Evolutionary conservation across 768 basidiomycete genomes (phyloP).

Genomic region (Chiua virens): DNA sequence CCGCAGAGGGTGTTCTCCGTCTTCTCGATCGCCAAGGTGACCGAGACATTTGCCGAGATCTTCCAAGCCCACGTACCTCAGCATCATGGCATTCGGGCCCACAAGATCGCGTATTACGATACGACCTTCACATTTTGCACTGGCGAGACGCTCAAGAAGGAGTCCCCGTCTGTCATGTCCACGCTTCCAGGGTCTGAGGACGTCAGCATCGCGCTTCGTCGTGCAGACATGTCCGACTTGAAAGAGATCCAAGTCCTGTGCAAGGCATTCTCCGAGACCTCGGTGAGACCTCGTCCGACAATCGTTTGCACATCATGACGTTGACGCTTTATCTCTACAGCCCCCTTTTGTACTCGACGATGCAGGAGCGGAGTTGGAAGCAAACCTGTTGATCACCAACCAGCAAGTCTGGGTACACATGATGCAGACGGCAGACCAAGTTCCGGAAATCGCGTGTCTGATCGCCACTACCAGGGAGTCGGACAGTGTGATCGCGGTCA

Average conservation of each 20-base stretch:
- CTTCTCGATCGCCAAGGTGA: constrained; percentile 54
- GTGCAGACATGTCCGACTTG: constrained; percentile 33
- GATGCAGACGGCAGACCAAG: constrained; percentile 24
- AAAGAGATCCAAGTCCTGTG: constrained; percentile 45
- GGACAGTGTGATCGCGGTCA: constrained; percentile 55
- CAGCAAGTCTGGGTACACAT: constrained; percentile 61
- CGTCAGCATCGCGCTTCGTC: constrained; percentile 30
- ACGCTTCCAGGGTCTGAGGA: constrained; percentile 5
- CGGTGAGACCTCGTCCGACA: constrained; percentile 42
- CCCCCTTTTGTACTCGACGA: constrained; percentile 52
- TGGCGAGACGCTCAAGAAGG: constrained; percentile 32
- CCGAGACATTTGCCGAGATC: constrained; percentile 42
- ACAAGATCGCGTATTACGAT: constrained; percentile 55
- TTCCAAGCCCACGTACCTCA: constrained; percentile 41
- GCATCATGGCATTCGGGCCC: constrained; percentile 17
- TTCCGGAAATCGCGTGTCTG: constrained; percentile 56
- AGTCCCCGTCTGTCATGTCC: background rate
- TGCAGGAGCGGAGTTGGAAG: constrained; percentile 49
- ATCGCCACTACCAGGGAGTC: constrained; percentile 68
- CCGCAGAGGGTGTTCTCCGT: constrained; percentile 50
- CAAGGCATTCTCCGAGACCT: constrained; percentile 55
- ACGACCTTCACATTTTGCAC: constrained; percentile 62
- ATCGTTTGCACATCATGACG: background rate
- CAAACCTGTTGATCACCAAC: constrained; percentile 44
- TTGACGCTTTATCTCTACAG: constrained; percentile 32